These are phyloP conservation scores for Pseudogymnoascus verrucosus DNA, from an alignment of 2,329 filamentous ascomycete genomes.

Conservation along the genomic window DNA sequence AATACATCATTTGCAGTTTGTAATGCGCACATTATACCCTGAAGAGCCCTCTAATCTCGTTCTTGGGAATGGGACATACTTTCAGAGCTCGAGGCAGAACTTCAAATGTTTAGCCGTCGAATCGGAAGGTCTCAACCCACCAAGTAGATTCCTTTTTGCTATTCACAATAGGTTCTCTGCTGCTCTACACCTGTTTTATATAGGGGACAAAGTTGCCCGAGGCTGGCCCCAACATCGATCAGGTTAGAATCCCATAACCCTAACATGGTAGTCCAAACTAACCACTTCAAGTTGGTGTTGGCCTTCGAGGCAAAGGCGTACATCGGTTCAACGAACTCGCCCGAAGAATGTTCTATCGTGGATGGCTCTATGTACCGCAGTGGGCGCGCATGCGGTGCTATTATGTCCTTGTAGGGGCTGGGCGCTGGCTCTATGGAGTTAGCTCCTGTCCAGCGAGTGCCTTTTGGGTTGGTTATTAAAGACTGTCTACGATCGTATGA, in stretches of 20 bases:
- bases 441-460: neutral
- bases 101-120: neutral
- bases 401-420: neutral
- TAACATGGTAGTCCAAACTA: neutral
- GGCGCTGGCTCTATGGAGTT: neutral
- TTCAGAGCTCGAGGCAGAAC: neutral
- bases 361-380: neutral
- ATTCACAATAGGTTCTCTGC: neutral
- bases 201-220: neutral
- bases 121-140: neutral
- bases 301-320: neutral
- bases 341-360: neutral
- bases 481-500: neutral
- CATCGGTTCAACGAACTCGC: neutral
- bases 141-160: neutral
- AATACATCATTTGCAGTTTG: neutral
- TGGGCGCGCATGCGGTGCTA: neutral
- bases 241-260: neutral
- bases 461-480: neutral
- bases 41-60: neutral
- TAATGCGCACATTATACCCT: neutral
- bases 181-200: neutral
- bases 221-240: neutral
- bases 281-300: neutral
- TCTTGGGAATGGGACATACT: neutral